phyloP scores from a whole-genome alignment of 306 rosid species.

The Prunus mongolica region DNA sequence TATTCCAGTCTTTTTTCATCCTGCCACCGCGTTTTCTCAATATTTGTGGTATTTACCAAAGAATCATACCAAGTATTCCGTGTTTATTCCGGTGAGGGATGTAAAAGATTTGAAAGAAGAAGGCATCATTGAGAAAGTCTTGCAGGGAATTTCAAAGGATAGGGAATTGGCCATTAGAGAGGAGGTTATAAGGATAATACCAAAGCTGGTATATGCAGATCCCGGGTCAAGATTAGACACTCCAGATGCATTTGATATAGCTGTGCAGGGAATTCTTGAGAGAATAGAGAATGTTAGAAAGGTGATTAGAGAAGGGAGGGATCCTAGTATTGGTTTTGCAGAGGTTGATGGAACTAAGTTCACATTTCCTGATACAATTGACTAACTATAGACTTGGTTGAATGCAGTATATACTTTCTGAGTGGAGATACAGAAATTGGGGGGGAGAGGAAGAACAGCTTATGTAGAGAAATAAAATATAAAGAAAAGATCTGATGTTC shows the following conservation, averaged over 20 bases:
- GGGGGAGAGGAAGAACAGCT: too few relatives aligned
- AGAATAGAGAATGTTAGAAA: constrained; percentile 64
- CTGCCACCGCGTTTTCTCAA: constrained; percentile 83
- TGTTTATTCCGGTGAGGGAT: constrained; percentile 68
- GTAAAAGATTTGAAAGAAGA: constrained; percentile 41
- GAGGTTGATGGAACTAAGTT: constrained; percentile 66
- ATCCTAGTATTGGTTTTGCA: constrained; percentile 86
- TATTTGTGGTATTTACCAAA: constrained; percentile 70
- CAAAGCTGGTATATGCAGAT: constrained; percentile 64
- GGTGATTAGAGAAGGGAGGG: constrained; percentile 54
- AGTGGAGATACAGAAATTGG: too few relatives aligned
- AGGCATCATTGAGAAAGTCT: constrained; percentile 41
- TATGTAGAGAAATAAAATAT: too few relatives aligned
- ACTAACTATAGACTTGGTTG: not conserved
- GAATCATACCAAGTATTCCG: constrained; percentile 57
- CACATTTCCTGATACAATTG: constrained; percentile 39
- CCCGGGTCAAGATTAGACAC: constrained; percentile 45
- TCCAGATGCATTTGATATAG: constrained; percentile 82
- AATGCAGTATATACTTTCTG: not conserved
- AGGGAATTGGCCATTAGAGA: constrained; percentile 61
- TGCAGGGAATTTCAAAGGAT: constrained; percentile 44
- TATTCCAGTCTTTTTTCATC: constrained; percentile 87
- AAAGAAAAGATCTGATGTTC: too few relatives aligned
- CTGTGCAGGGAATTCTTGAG: constrained; percentile 61
- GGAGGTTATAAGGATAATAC: constrained; percentile 55